Base-by-base conservation (phyloP, 2,329 filamentous ascomycete species). In the Botryotinia convoluta region DNA sequence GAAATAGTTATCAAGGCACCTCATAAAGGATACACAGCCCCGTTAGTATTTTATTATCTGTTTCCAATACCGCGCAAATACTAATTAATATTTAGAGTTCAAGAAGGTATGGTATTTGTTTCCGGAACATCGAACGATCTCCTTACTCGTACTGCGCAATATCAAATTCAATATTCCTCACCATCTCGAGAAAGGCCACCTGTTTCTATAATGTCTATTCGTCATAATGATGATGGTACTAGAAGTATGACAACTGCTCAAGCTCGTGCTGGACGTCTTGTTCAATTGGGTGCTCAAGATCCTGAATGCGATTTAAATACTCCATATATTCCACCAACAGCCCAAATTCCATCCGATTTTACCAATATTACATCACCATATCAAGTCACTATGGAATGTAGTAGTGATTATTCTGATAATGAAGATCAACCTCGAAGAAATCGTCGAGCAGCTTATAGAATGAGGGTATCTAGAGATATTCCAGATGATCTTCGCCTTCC, bases 91-190 rank as follows among this genome's bases (percentile, higher is more conserved):
- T 59, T 3, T 35, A 95, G 93, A 71, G 91, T 97, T 71, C 91
- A 95, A 82, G 93, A 97, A 86, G 95, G 96, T 62, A 91, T 98
- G 87, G 89, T 98, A 1, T 98, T 98, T 80, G 87, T 98, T 42
- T 89, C 93, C 63, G 97, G 98, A 95, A 88, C 90, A 59, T 88
- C 91, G 54, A 90, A 97, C 77, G 91, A 96, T 74, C 84, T 96
- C 1, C 83, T 96, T 61, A 88, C 86, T 32, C 87, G 91, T 73
- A 96, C 93, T 18, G 88, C 92, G 10, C 87, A 90, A 74, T 95
- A 95, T 80, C 89, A 93, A 77, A 91, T 95, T 39, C 89, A 91
- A 77, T 93, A 92, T 59, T 75, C 75, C 51, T 67, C 51, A n/a
- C 70, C 75, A 35, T 79, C 81, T 60, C 78, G 78, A 51, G 80